Base-by-base conservation (phyloP, 1,284 basidiomycete species). In the Schizophyllum commune region DNA sequence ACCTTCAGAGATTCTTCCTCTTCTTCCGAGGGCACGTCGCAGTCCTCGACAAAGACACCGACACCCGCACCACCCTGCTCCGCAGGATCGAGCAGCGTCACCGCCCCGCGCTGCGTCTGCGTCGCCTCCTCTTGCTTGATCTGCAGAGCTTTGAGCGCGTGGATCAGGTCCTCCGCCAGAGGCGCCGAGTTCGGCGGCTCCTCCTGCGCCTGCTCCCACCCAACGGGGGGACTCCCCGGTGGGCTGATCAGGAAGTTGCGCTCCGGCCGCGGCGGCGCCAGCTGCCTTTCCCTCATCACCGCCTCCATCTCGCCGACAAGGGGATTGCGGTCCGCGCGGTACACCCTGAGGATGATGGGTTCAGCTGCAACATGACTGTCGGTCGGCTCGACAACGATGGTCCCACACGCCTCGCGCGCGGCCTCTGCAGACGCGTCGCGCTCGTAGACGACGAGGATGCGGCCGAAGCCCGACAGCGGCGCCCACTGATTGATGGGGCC, bases 171-270 rank as follows among this genome's bases (percentile, higher is more conserved):
- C 22, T 92, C 87, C 0, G 96, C 96, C 34, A 98, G 83, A 4
- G 96, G 91, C 4, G 85, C 77, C 5, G 79, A 73, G 71, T 99
- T 99, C 0, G 97, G 96, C 5, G 94, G 93, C 20, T 96, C 95
- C 75, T 99, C 97, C 54, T 79, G 77, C 62, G 95, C 85, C 32
- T 85, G 94, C 70, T 97, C 94, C 96, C 96, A 99, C 1, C 96
- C 96, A 1, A 97, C 88, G 0, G 96, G 96, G 0, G 97, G 96
- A 0, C 93, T 96, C n/a, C 96, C 97, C 1, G 97, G 97, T 0
- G 96, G 96, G 0, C 95, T 98, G 67, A 99, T 96, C 59, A 99
- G 82, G 75, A 98, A 98, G 76, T 99, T 98, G 76, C 93, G 93
- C 68, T 94, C 90, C 51, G 87, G 70, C 0, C 81, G 77, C 0